Evolutionary conservation across 345 rosid species (phyloP).

Genomic region (Limnanthes douglasii): DNA sequence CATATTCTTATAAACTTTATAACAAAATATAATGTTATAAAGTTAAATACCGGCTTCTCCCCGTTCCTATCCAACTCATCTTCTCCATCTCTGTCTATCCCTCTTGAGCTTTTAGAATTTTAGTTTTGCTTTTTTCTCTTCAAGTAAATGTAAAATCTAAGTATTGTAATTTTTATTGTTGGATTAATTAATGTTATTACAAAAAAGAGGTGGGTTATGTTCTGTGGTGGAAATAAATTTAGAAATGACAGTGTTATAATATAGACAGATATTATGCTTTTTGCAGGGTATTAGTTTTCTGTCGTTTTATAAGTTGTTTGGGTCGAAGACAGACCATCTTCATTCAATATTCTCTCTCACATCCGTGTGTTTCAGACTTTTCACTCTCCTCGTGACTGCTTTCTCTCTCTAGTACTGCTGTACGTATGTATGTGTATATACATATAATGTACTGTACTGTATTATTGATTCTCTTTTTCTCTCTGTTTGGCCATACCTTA

Average conservation of each 20-base stretch:
- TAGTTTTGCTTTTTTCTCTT: neutral
- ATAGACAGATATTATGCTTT: no score
- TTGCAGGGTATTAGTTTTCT: no score
- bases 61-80: slow-evolving; percentile 30
- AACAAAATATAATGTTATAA: slow-evolving; percentile 5
- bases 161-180: slow-evolving; percentile 1
- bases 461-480: no score
- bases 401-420: no score
- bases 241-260: slow-evolving; percentile 5
- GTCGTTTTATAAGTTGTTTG: no score
- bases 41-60: slow-evolving; percentile 2
- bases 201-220: neutral
- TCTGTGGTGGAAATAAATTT: slow-evolving; percentile 5
- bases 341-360: no score
- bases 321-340: no score
- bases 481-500: no score
- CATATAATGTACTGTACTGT: no score
- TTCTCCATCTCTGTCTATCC: slow-evolving; percentile 93
- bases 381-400: no score
- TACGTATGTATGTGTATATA: no score
- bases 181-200: neutral
- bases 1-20: neutral
- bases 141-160: slow-evolving; percentile 8
- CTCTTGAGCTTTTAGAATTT: slow-evolving; percentile 63
- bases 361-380: no score